Evolutionary conservation across 1,284 basidiomycete genomes (phyloP).

Genomic region (Rhodotorula sp.): DNA sequence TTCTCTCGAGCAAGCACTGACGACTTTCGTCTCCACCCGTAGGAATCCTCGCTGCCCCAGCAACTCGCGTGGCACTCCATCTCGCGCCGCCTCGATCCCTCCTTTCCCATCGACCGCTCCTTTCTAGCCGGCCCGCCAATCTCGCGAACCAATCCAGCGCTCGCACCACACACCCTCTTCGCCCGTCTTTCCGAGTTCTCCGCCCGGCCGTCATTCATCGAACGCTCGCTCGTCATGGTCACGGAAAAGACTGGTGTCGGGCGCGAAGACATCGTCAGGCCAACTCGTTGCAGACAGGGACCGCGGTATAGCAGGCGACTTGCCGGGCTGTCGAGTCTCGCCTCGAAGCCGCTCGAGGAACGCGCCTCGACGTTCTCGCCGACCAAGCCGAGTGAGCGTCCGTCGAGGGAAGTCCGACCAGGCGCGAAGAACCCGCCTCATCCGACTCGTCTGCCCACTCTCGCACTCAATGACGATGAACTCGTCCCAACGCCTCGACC

Average conservation of each 20-base stretch:
- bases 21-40: background rate
- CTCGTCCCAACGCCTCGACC: too few relatives aligned
- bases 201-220: background rate
- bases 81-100: background rate
- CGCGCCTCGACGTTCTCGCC: background rate
- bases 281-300: background rate
- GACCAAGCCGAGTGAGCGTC: background rate
- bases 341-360: background rate
- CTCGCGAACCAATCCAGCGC: background rate
- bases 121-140: too few relatives aligned
- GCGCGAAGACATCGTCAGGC: background rate
- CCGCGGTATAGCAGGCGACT: too few relatives aligned
- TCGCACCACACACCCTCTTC: background rate
- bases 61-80: background rate
- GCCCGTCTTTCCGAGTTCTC: background rate
- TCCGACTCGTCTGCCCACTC: background rate
- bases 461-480: background rate
- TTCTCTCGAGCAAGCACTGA: background rate
- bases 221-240: background rate
- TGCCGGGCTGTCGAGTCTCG: background rate
- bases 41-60: background rate
- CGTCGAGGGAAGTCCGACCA: too few relatives aligned
- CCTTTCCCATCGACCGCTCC: too few relatives aligned
- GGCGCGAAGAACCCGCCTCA: background rate
- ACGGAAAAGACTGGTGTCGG: too few relatives aligned